These are phyloP conservation scores for Begonia masoniana DNA, from an alignment of 306 rosid genomes.

Conservation along the genomic window DNA sequence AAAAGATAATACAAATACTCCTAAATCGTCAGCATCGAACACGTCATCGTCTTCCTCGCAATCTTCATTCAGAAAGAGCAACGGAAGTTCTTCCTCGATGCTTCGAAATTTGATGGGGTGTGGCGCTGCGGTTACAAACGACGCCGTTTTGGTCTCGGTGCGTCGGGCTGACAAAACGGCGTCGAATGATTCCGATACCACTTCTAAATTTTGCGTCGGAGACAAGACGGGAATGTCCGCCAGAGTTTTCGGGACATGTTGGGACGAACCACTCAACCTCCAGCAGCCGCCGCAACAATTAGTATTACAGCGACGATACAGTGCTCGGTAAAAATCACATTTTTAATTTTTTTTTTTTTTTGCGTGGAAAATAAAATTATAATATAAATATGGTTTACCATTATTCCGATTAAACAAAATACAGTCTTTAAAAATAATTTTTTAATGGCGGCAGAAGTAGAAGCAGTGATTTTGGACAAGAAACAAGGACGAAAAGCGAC, in stretches of 20 bases:
- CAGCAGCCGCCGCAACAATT: conserved; percentile 7
- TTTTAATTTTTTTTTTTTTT: neutral
- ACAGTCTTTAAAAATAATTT: neutral
- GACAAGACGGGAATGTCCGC: conserved; percentile 36
- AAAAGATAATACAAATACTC: conserved; percentile 17
- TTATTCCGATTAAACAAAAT: too few species aligned
- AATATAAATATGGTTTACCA: too few species aligned
- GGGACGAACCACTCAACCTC: conserved; percentile 24
- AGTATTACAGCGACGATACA: neutral
- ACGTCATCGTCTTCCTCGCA: conserved; percentile 14
- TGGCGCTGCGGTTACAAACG: conserved; percentile 39
- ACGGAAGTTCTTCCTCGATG: conserved; percentile 36
- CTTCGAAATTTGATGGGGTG: conserved; percentile 52
- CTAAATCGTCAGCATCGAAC: conserved; percentile 17
- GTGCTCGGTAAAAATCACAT: conserved; percentile 17
- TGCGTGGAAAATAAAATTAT: too few species aligned
- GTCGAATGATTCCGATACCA: conserved; percentile 6
- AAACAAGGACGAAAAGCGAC: conserved; percentile 24
- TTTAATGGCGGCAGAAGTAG: conserved; percentile 37
- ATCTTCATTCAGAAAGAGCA: conserved; percentile 29
- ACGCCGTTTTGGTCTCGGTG: conserved; percentile 22
- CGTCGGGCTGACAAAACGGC: conserved; percentile 8
- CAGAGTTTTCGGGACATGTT: conserved; percentile 24
- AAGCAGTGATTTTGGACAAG: conserved; percentile 36
- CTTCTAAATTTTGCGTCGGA: conserved; percentile 20